Conservation (phyloP, 2,329 filamentous ascomycete species). For the Scedosporium minutisporum region DNA sequence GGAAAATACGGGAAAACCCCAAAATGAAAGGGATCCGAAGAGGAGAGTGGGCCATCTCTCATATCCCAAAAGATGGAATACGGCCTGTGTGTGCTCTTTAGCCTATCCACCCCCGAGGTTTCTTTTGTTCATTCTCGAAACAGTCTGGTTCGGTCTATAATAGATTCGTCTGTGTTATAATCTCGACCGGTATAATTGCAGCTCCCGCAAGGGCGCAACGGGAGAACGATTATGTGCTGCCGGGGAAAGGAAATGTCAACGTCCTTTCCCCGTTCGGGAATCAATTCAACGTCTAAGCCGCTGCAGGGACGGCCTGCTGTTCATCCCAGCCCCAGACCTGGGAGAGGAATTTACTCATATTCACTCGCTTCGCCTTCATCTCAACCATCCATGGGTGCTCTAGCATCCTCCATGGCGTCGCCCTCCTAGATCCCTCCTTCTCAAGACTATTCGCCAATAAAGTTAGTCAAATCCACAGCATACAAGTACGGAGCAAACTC, state of each 20-base stretch:
- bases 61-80: background rate
- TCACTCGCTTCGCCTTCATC: conserved; percentile 91
- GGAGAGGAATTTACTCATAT: conserved; percentile 88
- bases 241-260: background rate
- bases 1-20: background rate
- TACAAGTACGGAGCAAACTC: conserved; percentile 8
- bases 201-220: background rate
- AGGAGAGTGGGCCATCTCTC: background rate
- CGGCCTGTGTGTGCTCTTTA: background rate
- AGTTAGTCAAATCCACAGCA: conserved; percentile 8
- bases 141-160: background rate
- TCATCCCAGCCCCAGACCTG: conserved; percentile 97
- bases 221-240: background rate
- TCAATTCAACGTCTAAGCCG: background rate
- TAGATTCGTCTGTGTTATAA: background rate
- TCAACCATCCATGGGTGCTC: conserved; percentile 99
- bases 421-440: conserved; percentile 78
- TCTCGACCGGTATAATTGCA: background rate
- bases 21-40: background rate
- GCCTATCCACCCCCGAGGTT: background rate
- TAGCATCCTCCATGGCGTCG: conserved; percentile 96
- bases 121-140: background rate
- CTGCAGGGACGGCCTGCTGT: conserved; percentile 5
- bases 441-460: conserved; percentile 56
- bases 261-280: background rate